Evolutionary conservation across 306 rosid species (phyloP).

Genomic region (Dryas alaskensis): DNA sequence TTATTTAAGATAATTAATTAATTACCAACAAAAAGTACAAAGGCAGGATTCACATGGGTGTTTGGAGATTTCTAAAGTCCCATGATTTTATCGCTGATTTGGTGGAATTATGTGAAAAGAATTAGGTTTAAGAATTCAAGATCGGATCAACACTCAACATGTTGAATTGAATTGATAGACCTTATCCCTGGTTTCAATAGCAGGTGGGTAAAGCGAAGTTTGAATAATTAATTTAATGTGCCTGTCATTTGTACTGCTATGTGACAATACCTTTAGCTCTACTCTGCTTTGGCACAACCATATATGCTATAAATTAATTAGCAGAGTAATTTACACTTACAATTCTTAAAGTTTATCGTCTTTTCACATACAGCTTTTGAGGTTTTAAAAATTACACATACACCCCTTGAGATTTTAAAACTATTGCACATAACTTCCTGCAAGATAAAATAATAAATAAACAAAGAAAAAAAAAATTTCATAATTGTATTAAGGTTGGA

Average conservation of each 20-base stretch:
- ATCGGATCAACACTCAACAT: slow-evolving; percentile 29
- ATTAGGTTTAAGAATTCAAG: slow-evolving; percentile 18
- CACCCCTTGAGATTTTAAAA: too few species aligned
- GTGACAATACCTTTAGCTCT: slow-evolving; percentile 22
- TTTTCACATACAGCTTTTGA: too few species aligned
- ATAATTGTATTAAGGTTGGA: too few species aligned
- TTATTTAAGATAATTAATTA: not conserved
- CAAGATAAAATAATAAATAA: too few species aligned
- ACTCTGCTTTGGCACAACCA: too few species aligned
- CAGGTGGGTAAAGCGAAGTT: slow-evolving; percentile 2
- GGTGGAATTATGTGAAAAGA: slow-evolving; percentile 12
- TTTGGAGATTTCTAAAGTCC: slow-evolving; percentile 19
- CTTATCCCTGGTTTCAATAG: slow-evolving; percentile 16
- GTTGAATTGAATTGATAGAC: slow-evolving; percentile 14
- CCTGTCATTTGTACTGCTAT: slow-evolving; percentile 6
- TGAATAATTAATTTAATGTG: not conserved
- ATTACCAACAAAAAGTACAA: not conserved
- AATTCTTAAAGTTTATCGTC: too few species aligned
- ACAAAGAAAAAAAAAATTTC: too few species aligned
- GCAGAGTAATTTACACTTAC: too few species aligned
- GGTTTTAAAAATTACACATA: too few species aligned
- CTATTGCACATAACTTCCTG: too few species aligned
- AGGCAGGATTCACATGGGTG: slow-evolving; percentile 32
- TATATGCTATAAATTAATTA: too few species aligned
- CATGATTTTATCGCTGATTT: slow-evolving; percentile 6